Evolutionary conservation across 1,139 yeast genomes (phyloP).

Genomic region (Pichiaceae sp.): DNA sequence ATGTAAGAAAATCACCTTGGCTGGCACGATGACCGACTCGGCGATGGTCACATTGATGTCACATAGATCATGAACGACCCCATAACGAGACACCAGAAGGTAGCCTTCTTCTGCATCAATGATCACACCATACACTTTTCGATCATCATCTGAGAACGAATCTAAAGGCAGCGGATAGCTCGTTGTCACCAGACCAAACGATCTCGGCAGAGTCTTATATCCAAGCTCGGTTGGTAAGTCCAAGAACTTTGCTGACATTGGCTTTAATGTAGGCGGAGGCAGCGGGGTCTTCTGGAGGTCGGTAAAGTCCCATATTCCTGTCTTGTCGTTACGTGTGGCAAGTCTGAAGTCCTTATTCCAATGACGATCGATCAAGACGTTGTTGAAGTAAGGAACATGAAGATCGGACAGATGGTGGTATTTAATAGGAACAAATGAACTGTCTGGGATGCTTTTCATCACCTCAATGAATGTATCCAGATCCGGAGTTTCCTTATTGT

Average conservation of each 20-base stretch:
- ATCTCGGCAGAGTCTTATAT: slow-evolving; percentile 46
- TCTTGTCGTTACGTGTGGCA: slow-evolving; percentile 68
- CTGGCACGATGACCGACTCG: slow-evolving; percentile 78
- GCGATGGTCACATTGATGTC: slow-evolving; percentile 78
- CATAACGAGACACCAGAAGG: slow-evolving; percentile 68
- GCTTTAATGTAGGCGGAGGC: slow-evolving; percentile 39
- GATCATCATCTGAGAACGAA: slow-evolving; percentile 56
- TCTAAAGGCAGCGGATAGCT: slow-evolving; percentile 65
- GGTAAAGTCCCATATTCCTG: slow-evolving; percentile 85
- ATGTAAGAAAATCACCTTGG: slow-evolving; percentile 72
- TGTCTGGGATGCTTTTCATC: slow-evolving; percentile 71
- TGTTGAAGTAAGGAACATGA: slow-evolving; percentile 60
- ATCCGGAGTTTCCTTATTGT: slow-evolving; percentile 65
- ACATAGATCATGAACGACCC: slow-evolving; percentile 79
- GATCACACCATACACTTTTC: slow-evolving; percentile 68
- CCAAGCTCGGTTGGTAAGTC: slow-evolving; percentile 59
- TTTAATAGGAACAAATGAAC: slow-evolving; percentile 59
- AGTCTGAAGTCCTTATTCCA: slow-evolving; percentile 70
- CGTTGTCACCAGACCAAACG: slow-evolving; percentile 63
- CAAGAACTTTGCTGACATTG: slow-evolving; percentile 62
- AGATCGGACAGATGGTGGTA: slow-evolving; percentile 77
- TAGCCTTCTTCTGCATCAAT: slow-evolving; percentile 75
- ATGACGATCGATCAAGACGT: slow-evolving; percentile 72
- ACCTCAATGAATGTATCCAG: slow-evolving; percentile 71
- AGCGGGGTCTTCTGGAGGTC: slow-evolving; percentile 57